Percentiles rank a stretch among this genome's conserved stretches.
phyloP scores from a whole-genome alignment of 352 stramenopile species.

The Pythium brachiatum region DNA sequence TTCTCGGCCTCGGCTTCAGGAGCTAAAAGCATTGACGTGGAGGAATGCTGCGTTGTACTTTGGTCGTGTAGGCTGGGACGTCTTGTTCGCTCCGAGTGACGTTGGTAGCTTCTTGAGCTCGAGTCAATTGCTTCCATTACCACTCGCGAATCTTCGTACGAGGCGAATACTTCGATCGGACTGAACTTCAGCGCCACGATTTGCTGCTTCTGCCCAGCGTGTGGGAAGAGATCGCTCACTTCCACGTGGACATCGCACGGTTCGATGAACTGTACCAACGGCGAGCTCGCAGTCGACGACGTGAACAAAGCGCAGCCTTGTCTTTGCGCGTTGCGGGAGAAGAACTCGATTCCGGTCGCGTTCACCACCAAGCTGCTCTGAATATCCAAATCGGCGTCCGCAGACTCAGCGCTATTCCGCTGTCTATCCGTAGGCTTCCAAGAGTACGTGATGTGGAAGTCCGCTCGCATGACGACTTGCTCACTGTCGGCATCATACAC shows the following conservation, averaged over 20 bases:
- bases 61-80: background rate
- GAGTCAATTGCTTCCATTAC: conserved; percentile 45
- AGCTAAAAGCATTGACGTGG: background rate
- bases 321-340: conserved; percentile 59
- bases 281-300: conserved; percentile 22
- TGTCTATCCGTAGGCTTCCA: conserved; percentile 35
- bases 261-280: conserved; percentile 75
- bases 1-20: background rate
- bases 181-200: conserved; percentile 72
- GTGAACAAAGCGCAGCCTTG: conserved; percentile 44
- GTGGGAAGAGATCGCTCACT: conserved; percentile 63
- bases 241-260: conserved; percentile 66
- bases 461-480: conserved; percentile 48
- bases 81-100: conserved; percentile 10
- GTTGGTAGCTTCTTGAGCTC: conserved; percentile 31
- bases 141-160: conserved; percentile 74
- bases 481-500: conserved; percentile 37
- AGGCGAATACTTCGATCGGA: conserved; percentile 76
- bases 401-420: background rate
- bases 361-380: conserved; percentile 66
- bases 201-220: conserved; percentile 65
- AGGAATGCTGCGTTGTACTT: conserved; percentile 9
- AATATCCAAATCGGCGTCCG: conserved; percentile 50
- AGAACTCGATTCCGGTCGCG: conserved; percentile 59
- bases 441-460: conserved; percentile 54